Base-by-base conservation (phyloP, 1,284 basidiomycete genomes). In the Cryptococcus floricola region DNA sequence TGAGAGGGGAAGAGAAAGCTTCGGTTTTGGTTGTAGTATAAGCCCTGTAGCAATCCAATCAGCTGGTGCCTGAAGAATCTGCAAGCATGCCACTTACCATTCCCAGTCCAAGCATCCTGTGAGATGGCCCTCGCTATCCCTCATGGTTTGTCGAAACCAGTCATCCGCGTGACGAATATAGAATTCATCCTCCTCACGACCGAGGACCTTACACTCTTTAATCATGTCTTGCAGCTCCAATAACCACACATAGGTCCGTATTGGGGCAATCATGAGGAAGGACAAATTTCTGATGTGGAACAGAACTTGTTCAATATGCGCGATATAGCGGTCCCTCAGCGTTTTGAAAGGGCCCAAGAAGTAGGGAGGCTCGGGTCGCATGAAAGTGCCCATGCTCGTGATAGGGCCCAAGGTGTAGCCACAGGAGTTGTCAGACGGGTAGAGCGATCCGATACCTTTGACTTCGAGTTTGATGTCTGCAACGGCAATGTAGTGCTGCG, bases 101-200 rank as follows among this genome's bases (percentile, higher is more conserved):
- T 76, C 68, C 68, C 71, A 74, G 58, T 75, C 71, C 19, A 75
- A 63, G 39, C 73, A 58, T 12, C 64, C 64, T 2, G 57, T 49
- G 48, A 73, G 65, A 45, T 64, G 58, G 38, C 60, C 56, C 7
- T 62, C 59, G 6, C 63, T 57, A 52, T 73, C 67, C n/a, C 67
- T 60, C 49, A 76, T 57, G 18, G 66, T 61, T 31, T 72, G 64
- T 52, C 71, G 67, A 4, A 64, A 66, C 50, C 71, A 73, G 44
- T 71, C 68, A 51, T 76, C 70, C 59, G 59, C 66, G 51, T 74
- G 72, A 55, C 65, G 68, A 44, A 74, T 57, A 43, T 56, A 75
- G 48, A 66, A 68, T 1, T 28, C 39, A 6, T 49, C 39, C 5
- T 51, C 53, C 7, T 55, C 43, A 27, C 48, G 18, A 8, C n/a